phyloP scores from a whole-genome alignment of 2,329 filamentous ascomycete genomes.

The Rutstroemia sp. region DNA sequence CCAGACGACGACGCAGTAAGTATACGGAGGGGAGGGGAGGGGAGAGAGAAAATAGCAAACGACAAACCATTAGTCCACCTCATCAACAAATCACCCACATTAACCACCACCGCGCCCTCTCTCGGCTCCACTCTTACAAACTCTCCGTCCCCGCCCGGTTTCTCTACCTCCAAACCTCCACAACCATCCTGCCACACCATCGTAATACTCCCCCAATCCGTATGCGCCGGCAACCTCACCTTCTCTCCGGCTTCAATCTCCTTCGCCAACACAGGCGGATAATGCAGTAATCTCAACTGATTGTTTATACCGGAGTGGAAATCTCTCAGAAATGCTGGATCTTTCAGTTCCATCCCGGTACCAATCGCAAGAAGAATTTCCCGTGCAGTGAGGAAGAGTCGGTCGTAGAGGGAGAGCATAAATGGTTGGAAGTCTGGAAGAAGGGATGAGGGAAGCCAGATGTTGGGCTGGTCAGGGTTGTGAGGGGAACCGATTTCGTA shows the following conservation, averaged over 20 bases:
- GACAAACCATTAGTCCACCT: conserved; percentile 41
- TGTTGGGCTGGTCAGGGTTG: conserved; percentile 38
- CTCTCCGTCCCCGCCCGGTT: conserved; percentile 31
- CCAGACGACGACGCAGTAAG: too few species aligned
- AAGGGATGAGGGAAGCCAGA: conserved; percentile 39
- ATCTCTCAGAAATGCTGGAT: conserved; percentile 37
- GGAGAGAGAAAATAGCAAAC: background rate
- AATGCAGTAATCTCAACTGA: conserved; percentile 54
- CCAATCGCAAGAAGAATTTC: conserved; percentile 40
- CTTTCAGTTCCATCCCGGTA: conserved; percentile 38
- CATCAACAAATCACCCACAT: conserved; percentile 43
- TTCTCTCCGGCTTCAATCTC: conserved; percentile 35
- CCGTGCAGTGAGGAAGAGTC: conserved; percentile 36
- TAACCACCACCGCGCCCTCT: conserved; percentile 38
- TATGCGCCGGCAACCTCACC: conserved; percentile 43
- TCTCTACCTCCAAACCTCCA: conserved; percentile 43
- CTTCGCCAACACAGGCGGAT: conserved; percentile 41
- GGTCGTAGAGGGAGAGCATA: conserved; percentile 43
- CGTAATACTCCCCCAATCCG: conserved; percentile 44
- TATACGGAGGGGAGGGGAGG: background rate
- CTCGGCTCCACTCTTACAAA: conserved; percentile 36
- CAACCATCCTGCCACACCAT: conserved; percentile 46
- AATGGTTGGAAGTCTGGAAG: conserved; percentile 41
- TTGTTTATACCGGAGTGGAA: conserved; percentile 50
- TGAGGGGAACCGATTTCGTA: conserved; percentile 45